Conservation (phyloP, 345 rosid genomes). For the Salix caprea region DNA sequence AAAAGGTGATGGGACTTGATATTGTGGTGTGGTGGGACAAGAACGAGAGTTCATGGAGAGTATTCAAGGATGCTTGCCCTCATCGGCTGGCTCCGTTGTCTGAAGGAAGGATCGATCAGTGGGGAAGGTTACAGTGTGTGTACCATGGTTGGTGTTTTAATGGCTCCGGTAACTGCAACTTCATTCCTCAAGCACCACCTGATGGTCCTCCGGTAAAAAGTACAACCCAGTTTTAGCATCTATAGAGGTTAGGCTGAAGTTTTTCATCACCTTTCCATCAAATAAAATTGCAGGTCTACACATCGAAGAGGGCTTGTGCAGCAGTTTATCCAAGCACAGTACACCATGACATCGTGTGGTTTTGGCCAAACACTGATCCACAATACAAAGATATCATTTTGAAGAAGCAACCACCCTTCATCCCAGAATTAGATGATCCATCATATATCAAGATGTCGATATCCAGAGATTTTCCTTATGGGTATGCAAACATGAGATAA, state of each 20-base stretch:
- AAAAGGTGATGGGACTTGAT: conserved; percentile 68
- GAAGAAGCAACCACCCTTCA: conserved; percentile 65
- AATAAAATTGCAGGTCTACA: conserved; percentile 47
- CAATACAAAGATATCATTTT: conserved; percentile 53
- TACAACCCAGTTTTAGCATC: not conserved
- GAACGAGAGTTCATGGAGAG: conserved; percentile 44
- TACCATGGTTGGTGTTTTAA: conserved; percentile 91
- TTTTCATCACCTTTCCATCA: not conserved
- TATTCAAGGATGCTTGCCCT: conserved; percentile 37
- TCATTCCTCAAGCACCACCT: conserved; percentile 50
- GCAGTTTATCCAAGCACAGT: conserved; percentile 66
- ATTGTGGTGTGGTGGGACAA: conserved; percentile 85
- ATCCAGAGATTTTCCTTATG: conserved; percentile 76
- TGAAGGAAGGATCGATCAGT: conserved; percentile 74
- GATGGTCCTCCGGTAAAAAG: conserved; percentile 47
- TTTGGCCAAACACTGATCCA: conserved; percentile 88
- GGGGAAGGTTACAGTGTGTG: conserved; percentile 76
- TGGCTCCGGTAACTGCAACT: conserved; percentile 30
- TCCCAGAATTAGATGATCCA: conserved; percentile 76
- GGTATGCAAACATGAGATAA: conserved; percentile 35
- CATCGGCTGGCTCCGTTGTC: conserved; percentile 44
- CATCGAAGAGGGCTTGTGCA: conserved; percentile 73
- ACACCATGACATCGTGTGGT: conserved; percentile 81
- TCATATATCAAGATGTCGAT: conserved; percentile 54
- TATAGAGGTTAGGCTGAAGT: not conserved